Conservation (phyloP, 805 yeast genomes). For the Yarrowia sp. region DNA sequence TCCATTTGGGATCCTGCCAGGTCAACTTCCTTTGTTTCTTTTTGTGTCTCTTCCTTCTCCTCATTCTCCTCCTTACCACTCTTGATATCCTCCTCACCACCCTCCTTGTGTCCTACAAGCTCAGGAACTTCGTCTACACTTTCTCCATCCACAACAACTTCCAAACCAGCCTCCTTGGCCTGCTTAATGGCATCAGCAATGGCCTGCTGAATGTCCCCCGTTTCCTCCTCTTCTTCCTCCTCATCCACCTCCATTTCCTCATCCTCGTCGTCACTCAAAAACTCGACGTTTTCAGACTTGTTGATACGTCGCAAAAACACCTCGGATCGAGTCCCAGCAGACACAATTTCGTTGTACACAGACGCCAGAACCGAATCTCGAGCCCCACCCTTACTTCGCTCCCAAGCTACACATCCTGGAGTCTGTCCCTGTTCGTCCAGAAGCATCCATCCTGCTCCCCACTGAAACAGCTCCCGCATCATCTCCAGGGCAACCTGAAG, state of each 20-base stretch:
- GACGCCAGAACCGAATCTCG: slow-evolving; percentile 49
- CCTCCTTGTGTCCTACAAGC: neutral
- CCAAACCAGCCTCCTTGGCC: slow-evolving; percentile 11
- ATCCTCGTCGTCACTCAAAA: slow-evolving; percentile 36
- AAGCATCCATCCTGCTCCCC: slow-evolving; percentile 92
- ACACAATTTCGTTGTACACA: slow-evolving; percentile 53
- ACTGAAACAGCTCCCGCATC: slow-evolving; percentile 66
- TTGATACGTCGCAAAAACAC: slow-evolving; percentile 67
- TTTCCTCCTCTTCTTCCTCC: slow-evolving; percentile 29
- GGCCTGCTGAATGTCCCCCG: slow-evolving; percentile 4
- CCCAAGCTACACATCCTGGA: slow-evolving; percentile 71
- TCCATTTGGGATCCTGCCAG: slow-evolving; percentile 49
- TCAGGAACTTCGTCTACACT: neutral
- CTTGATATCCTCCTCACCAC: neutral
- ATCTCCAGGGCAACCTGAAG: slow-evolving; percentile 48
- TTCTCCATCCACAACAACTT: neutral
- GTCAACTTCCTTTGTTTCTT: slow-evolving; percentile 26
- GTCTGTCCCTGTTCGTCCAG: slow-evolving; percentile 68
- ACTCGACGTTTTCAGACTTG: slow-evolving; percentile 41
- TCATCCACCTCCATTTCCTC: slow-evolving; percentile 28
- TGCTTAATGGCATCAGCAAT: neutral
- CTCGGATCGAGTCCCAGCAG: slow-evolving; percentile 91
- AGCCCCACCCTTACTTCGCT: slow-evolving; percentile 29
- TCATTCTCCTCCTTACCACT: slow-evolving; percentile 10
- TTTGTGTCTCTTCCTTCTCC: slow-evolving; percentile 21